Evolutionary conservation across 2,329 filamentous ascomycete species (phyloP).

Genomic region (Trichocomaceae sp.): DNA sequence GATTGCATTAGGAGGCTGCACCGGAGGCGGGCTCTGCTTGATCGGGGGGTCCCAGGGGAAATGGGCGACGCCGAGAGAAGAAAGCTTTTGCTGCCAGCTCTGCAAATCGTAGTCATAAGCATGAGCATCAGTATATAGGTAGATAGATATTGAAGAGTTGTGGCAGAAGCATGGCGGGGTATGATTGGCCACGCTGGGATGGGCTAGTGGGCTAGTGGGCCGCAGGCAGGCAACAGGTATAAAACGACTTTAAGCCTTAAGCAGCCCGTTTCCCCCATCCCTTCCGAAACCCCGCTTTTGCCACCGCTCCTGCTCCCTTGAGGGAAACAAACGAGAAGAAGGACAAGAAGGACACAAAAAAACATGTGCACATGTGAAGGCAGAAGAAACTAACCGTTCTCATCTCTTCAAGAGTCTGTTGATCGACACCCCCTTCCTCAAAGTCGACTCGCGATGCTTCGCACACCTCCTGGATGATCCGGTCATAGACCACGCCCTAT

Average conservation of each 20-base stretch:
- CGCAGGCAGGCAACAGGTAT: too few relatives aligned
- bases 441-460: slow-evolving; percentile 89
- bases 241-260: slow-evolving; percentile 23
- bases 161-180: not conserved
- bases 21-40: slow-evolving; percentile 48
- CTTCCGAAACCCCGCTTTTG: slow-evolving; percentile 18
- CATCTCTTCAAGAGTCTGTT: slow-evolving; percentile 78
- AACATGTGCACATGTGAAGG: too few relatives aligned
- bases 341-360: too few relatives aligned
- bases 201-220: slow-evolving; percentile 13
- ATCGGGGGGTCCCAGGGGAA: slow-evolving; percentile 95
- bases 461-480: slow-evolving; percentile 90
- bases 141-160: not conserved
- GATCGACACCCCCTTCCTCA: slow-evolving; percentile 89
- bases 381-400: slow-evolving; percentile 61
- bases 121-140: not conserved
- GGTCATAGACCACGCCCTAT: slow-evolving; percentile 72
- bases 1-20: slow-evolving; percentile 32
- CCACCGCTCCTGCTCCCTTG: slow-evolving; percentile 11
- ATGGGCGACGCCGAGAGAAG: slow-evolving; percentile 71
- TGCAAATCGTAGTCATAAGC: slow-evolving; percentile 34
- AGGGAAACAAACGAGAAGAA: not conserved
- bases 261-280: slow-evolving; percentile 31
- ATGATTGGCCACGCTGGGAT: slow-evolving; percentile 18
- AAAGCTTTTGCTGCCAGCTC: slow-evolving; percentile 92